Evolutionary conservation across 805 yeast genomes (phyloP).

Genomic region (Debaryomyces castellii): DNA sequence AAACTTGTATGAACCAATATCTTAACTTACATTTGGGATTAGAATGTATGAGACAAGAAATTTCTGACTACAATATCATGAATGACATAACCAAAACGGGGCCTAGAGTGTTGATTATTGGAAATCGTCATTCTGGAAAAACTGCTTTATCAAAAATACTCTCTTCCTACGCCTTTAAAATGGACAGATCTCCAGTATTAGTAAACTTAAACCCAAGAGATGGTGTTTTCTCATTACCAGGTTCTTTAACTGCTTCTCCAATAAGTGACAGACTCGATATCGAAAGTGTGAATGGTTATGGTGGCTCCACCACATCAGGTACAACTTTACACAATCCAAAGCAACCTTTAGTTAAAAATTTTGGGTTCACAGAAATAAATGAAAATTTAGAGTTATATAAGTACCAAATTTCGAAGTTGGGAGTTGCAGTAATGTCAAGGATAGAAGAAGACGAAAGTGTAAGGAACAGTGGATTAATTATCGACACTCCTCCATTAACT

Average conservation of each 20-base stretch:
- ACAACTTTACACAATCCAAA: slow-evolving; percentile 77
- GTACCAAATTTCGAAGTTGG: slow-evolving; percentile 47
- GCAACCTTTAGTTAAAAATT: slow-evolving; percentile 82
- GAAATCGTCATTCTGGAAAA: slow-evolving; percentile 75
- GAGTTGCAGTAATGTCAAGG: slow-evolving; percentile 48
- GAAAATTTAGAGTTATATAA: slow-evolving; percentile 61
- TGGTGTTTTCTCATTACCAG: slow-evolving; percentile 76
- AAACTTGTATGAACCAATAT: slow-evolving; percentile 62
- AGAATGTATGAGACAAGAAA: slow-evolving; percentile 49
- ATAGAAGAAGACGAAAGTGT: slow-evolving; percentile 48
- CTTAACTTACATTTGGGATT: slow-evolving; percentile 74
- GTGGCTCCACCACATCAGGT: slow-evolving; percentile 69
- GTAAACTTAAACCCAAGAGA: slow-evolving; percentile 78
- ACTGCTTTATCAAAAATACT: slow-evolving; percentile 70
- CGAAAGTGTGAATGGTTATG: slow-evolving; percentile 71
- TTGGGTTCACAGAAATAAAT: slow-evolving; percentile 61
- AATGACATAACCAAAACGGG: slow-evolving; percentile 34
- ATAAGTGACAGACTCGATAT: slow-evolving; percentile 78
- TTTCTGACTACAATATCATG: slow-evolving; percentile 18
- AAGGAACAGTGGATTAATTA: slow-evolving; percentile 55
- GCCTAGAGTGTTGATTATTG: slow-evolving; percentile 71
- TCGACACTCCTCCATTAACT: slow-evolving; percentile 71
- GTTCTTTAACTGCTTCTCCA: slow-evolving; percentile 81
- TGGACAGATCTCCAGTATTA: slow-evolving; percentile 63
- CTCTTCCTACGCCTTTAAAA: slow-evolving; percentile 72